Evolutionary conservation across 331 rosid species (phyloP), one percentile per base, ranked within the genome.

Genomic region (Acacia concinna): DNA sequence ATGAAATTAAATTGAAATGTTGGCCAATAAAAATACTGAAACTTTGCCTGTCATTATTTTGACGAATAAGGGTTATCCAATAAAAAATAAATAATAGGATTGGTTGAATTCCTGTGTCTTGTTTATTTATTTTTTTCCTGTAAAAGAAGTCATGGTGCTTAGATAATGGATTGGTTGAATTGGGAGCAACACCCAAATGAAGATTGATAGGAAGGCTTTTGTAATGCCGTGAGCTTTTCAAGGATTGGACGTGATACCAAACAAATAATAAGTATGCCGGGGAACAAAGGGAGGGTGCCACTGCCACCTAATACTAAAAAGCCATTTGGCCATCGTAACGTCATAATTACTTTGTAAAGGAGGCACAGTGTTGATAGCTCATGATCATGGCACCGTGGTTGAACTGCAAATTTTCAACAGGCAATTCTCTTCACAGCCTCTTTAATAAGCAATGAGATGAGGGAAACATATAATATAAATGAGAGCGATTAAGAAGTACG

Each of bases 71-170:
- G n/a, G n/a, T n/a, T n/a, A n/a, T n/a, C 57, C 6, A 51, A 20
- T 51, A 6, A 51, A 51, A 25, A 51, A 51, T 7, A 3, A 51
- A 20, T 51, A 20, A 51, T 2, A 20, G 25, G 57, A 5, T 49
- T 20, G n/a, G n/a, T 20, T 20, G n/a, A 47, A 51, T 1, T 7
- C 59, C 27, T 2, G 12, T 6, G 27, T 2, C 10, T 8, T 2
- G 0, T n/a, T 6, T 6, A n/a, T n/a, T n/a, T n/a, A n/a, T 7
- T 20, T n/a, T 6, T n/a, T 18, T 0, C 2, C 2, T 0, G 2
- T n/a, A 17, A 49, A 49, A 47, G 1, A 18, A 47, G 20, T 49
- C 12, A 49, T 18, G 25, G 23, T 51, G n/a, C 12, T 51, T 51
- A 7, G 23, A 51, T 25, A 51, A 20, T 21, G 60, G 21, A 52